Conservation (phyloP, 2,329 filamentous ascomycete species). For the Cercospora sp. region DNA sequence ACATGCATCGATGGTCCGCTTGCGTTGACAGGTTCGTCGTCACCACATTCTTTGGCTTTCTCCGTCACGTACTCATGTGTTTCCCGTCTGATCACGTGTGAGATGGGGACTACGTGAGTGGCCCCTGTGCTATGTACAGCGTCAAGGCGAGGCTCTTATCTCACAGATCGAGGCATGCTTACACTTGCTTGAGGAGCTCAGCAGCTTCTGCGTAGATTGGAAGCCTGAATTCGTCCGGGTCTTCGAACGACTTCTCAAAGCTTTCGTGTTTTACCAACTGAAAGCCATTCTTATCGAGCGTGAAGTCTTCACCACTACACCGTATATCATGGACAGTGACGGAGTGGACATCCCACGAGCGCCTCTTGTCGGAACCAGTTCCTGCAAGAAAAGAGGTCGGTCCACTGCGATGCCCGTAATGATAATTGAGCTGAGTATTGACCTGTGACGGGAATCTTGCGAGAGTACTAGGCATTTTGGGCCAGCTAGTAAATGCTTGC, state of each 20-base stretch:
- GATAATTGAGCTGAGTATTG: neutral
- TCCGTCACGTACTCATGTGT: neutral
- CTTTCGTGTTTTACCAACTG: constrained; percentile 1
- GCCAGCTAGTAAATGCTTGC: neutral
- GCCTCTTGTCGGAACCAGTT: constrained; percentile 8
- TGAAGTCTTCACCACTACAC: neutral
- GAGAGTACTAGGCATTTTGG: neutral
- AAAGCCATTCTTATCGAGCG: constrained; percentile 11
- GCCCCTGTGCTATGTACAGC: neutral
- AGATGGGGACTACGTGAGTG: neutral
- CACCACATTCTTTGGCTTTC: neutral
- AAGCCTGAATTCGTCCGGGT: neutral
- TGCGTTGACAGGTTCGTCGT: neutral
- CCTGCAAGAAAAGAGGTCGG: neutral
- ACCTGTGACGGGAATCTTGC: neutral
- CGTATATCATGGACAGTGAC: constrained; percentile 2
- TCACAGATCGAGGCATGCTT: neutral
- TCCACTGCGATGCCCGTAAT: neutral
- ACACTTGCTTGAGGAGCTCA: neutral
- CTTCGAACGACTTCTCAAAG: neutral
- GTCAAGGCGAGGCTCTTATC: neutral
- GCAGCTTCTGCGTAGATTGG: neutral
- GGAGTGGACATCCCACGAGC: neutral
- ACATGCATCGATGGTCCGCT: neutral
- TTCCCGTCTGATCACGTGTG: neutral